phyloP scores from a whole-genome alignment of 1,139 yeast genomes.

The Hansenula sp. region DNA sequence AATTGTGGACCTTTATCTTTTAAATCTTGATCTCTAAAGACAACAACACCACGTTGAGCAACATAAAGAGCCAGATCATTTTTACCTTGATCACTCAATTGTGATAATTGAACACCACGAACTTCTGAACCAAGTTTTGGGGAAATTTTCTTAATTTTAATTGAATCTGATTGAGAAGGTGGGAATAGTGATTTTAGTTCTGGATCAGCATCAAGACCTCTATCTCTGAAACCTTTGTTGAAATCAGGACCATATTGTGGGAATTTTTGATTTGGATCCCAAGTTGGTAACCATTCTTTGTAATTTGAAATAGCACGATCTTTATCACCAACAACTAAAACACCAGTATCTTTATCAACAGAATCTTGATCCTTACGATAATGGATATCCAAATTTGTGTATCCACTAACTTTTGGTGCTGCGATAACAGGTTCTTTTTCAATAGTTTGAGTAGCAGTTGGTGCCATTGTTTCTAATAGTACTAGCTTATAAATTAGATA shows the following conservation, averaged over 20 bases:
- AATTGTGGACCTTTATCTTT: constrained; percentile 51
- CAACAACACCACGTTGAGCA: constrained; percentile 64
- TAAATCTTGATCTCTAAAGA: constrained; percentile 64
- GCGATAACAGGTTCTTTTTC: not conserved
- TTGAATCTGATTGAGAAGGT: constrained; percentile 8
- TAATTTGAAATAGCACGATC: constrained; percentile 15
- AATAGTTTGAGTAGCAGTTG: constrained; percentile 11
- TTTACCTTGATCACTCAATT: constrained; percentile 46
- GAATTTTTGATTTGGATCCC: constrained; percentile 39
- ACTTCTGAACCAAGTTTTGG: constrained; percentile 69
- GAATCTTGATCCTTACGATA: constrained; percentile 19
- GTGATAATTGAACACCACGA: constrained; percentile 52
- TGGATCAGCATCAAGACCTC: constrained; percentile 56
- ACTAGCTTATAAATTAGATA: not conserved
- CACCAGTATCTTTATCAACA: constrained; percentile 17
- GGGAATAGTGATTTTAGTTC: constrained; percentile 46
- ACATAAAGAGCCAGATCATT: constrained; percentile 63
- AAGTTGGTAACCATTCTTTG: constrained; percentile 42
- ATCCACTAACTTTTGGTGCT: constrained; percentile 6
- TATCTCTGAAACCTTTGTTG: constrained; percentile 39
- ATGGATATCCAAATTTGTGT: constrained; percentile 21
- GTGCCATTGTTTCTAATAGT: constrained; percentile 4
- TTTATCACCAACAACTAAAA: constrained; percentile 15
- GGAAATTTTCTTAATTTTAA: constrained; percentile 11
- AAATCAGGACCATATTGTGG: constrained; percentile 39